Evolutionary conservation across 768 basidiomycete genomes (phyloP).

Genomic region (Tricholoma sp.): DNA sequence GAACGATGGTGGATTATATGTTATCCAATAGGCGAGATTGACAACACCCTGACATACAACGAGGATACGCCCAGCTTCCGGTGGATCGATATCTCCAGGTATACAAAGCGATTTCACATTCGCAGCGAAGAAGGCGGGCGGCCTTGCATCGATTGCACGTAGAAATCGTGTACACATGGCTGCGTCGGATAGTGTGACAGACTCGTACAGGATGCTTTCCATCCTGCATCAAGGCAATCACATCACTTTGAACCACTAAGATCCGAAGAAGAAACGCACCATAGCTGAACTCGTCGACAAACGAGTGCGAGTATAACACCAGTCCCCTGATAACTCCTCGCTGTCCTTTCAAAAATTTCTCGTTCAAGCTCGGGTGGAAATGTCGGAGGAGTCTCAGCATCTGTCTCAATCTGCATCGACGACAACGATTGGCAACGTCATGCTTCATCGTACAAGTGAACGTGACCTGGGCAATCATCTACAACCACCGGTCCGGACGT

Average conservation of each 20-base stretch:
- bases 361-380: constrained; percentile 22
- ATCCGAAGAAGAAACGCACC: constrained; percentile 9
- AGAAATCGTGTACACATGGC: constrained; percentile 15
- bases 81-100: constrained; percentile 17
- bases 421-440: too few species aligned
- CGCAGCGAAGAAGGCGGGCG: constrained; percentile 16
- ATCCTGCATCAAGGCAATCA: constrained; percentile 12
- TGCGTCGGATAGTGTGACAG: constrained; percentile 15
- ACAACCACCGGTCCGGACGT: background rate
- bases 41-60: constrained; percentile 20
- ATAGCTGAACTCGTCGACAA: constrained; percentile 18
- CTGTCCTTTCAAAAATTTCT: constrained; percentile 22
- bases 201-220: constrained; percentile 20
- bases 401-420: background rate
- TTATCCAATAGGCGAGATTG: constrained; percentile 22
- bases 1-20: constrained; percentile 10
- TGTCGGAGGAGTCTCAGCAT: constrained; percentile 4
- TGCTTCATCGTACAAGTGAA: background rate
- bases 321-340: constrained; percentile 12
- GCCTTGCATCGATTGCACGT: constrained; percentile 13
- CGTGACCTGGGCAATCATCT: background rate
- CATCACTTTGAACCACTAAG: background rate
- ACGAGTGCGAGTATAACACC: constrained; percentile 15
- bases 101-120: constrained; percentile 23
- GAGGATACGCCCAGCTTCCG: constrained; percentile 14